Evolutionary conservation across 2,329 filamentous ascomycete species (phyloP), one percentile per base, ranked within the genome.

Genomic region (Colletotrichum plurivorum): DNA sequence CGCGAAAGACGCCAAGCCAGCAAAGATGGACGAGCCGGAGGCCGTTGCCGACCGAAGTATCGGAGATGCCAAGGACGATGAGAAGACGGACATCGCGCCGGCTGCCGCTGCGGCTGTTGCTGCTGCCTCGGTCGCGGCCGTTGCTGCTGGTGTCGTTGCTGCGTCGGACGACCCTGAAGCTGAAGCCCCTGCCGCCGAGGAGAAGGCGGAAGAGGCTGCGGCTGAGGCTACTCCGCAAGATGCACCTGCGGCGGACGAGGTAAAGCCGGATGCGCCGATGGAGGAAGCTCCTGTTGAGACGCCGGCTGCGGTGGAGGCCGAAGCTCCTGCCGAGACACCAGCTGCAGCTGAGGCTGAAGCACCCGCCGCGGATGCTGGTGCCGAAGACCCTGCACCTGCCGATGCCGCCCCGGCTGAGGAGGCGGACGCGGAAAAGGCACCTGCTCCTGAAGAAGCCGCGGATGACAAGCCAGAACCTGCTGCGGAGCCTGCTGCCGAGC

Each of bases 21-120:
- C 51, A 36, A 53, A 63, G 36, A 64, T 69, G 62, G 58, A 60
- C 16, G 58, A 63, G 12, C 39, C 61, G 13, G 63, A 65, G 20
- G 22, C 27, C 5, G 48, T 60, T 8, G 2, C 22, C 25, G 59
- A 63, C 25, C 45, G 52, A 2, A 52, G 52, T 45, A 4, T 67
- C 3, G 36, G 53, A 4, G 52, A 63, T 3, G n/a, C 64, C 22
- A 51, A 45, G 36, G 64, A 56, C 20, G 25, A 63, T 15, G 45
- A 16, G 5, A 63, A 62, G 51, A 18, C 49, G 6, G 59, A 67
- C 12, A 51, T 43, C 16, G 64, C 51, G 20, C 25, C 45, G 9
- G 45, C 52, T n/a, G 64, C 57, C 10, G 63, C 51, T 18, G 64
- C n/a, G 2, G 43, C 41, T 27, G 49, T 43, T 12, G 51, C 57